Evolutionary conservation across 2,329 filamentous ascomycete genomes (phyloP), one percentile per base, ranked within the genome.

Genomic region (Xylariaceae sp.): DNA sequence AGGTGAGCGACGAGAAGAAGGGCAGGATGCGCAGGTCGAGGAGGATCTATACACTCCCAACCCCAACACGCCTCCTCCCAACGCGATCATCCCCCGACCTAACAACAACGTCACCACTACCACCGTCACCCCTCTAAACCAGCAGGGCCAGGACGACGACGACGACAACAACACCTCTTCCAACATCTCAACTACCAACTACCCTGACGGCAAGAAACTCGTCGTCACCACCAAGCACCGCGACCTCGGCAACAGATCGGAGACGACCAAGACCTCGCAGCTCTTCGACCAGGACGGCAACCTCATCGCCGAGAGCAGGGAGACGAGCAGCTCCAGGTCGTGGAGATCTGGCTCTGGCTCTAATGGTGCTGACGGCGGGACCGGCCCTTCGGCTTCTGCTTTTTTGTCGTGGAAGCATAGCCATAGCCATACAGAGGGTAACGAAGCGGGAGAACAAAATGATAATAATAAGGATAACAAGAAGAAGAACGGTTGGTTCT

Each of bases 161-260:
- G n/a, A n/a, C n/a, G n/a, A n/a, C n/a, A n/a, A n/a, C n/a, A n/a
- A n/a, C n/a, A n/a, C n/a, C n/a, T n/a, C n/a, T n/a, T n/a, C n/a
- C n/a, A n/a, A n/a, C n/a, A n/a, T n/a, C n/a, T n/a, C n/a, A n/a
- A 47, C 44, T 3, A 47, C 42, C 3, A 32, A 36, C 2, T 38
- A 40, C 35, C 34, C 47, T 3, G 52, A 52, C 32, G 57, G 56
- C 3, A 54, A 50, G 24, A 57, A 45, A 39, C 41, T 41, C 3
- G 29, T 53, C 6, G 46, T 38, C 15, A 51, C 44, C 4, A 39
- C 45, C 4, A 38, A 44, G 40, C 47, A 36, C 3, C 31, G 18
- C 14, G 41, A 27, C 12, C n/a, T 14, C 3, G 36, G 45, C 12
- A 46, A 47, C 5, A 43, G 34, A 14, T 43, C 39, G 1, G 36